Evolutionary conservation across 768 basidiomycete genomes (phyloP), one percentile per base, ranked within the genome.

Genomic region (Dendrothele bispora): DNA sequence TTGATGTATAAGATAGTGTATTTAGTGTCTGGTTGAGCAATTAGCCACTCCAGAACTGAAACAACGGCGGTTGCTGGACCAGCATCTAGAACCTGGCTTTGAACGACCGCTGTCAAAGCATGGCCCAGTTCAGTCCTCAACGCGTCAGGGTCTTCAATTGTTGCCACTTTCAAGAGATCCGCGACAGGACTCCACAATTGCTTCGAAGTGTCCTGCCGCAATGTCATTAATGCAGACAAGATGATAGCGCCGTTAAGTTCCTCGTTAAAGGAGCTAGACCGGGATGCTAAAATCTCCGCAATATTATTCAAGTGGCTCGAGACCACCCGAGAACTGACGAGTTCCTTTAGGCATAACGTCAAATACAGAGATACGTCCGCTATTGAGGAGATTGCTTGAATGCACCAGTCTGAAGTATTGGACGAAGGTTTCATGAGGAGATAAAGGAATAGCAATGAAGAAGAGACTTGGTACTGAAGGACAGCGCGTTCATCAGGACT

Each of bases 41-140:
- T 55, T n/a, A 84, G 66, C 83, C 84, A 86, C 44, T 73, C 67
- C n/a, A 87, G 66, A 1, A 80, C 64, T 4, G 69, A 61, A 15
- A 82, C 57, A 7, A 74, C 50, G 5, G 57, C 58, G 20, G 69
- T 68, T 12, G 79, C 71, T 1, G 58, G 66, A 17, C 71, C 68
- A 30, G 55, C 48, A 39, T 71, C 66, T 17, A 80, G 41, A 4
- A 56, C 54, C 7, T 41, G 56, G 1, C 59, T 56, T 21, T 58
- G 55, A 27, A 64, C 61, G 14, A 73, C 52, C 0, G 56, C 55
- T 10, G 67, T 55, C 18, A 72, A 55, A 11, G 62, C 62, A 30
- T 66, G 69, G 20, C 74, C 71, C 7, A 73, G 56, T 37, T 73
- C 51, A 7, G 54, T 50, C 20, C 58, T 54, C 43, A 67, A 52